Percentiles rank a stretch among this genome's conserved stretches.
phyloP scores from a whole-genome alignment of 78 protist genomes.

The Dictyostelium intermedium region DNA sequence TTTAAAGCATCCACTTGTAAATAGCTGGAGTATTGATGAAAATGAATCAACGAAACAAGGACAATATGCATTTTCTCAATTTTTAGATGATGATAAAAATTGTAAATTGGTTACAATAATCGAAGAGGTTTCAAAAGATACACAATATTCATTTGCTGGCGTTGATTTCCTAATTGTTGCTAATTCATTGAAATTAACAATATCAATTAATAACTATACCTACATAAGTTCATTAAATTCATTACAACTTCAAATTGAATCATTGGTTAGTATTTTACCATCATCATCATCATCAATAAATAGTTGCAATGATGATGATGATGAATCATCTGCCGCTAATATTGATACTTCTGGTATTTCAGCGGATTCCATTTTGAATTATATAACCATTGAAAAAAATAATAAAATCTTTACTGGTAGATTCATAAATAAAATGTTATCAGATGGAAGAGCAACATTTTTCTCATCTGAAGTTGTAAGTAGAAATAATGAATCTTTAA shows the following conservation, averaged over 20 bases:
- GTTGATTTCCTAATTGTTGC: neutral
- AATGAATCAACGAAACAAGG: neutral
- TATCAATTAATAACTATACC: neutral
- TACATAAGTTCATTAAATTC: neutral
- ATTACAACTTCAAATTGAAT: neutral
- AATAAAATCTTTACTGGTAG: conserved; percentile 1
- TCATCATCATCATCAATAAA: neutral
- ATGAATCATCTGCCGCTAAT: neutral
- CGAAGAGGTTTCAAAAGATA: neutral
- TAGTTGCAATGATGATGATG: neutral
- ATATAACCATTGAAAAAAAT: neutral
- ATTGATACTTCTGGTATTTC: neutral
- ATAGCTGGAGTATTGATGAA: neutral
- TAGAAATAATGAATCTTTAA: neutral
- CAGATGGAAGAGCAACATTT: neutral
- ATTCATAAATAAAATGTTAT: neutral
- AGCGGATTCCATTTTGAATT: neutral
- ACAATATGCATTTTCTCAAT: neutral
- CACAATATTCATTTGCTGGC: conserved; percentile 1
- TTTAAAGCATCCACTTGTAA: neutral
- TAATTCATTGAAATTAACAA: neutral
- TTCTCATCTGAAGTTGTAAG: neutral
- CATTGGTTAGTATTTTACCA: neutral
- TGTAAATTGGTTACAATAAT: neutral
- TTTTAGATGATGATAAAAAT: neutral